phyloP scores from a whole-genome alignment of 148 eudicot genomes.

The Fagopyrum tataricum region DNA sequence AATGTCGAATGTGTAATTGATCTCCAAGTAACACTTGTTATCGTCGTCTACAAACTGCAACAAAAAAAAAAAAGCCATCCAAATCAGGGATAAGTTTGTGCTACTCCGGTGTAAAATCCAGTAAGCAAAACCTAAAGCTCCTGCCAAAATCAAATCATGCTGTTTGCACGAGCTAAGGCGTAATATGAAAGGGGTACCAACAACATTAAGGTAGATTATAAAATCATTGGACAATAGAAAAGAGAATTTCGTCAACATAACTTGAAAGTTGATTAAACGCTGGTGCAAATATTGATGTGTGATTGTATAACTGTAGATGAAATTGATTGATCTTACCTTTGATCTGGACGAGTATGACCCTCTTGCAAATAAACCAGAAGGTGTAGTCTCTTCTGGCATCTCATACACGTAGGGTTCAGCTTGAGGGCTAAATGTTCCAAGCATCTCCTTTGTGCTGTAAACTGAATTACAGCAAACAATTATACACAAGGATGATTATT shows the following conservation, averaged over 20 bases:
- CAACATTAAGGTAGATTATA: no score
- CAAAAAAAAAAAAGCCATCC: not conserved
- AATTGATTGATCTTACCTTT: constrained; percentile 29
- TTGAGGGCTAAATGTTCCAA: constrained; percentile 71
- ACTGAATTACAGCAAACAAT: constrained; percentile 27
- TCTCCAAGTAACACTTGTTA: constrained; percentile 58
- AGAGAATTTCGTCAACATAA: not conserved
- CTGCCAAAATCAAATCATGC: not conserved
- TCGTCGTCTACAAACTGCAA: constrained; percentile 63
- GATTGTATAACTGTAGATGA: not conserved
- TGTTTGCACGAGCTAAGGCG: not conserved
- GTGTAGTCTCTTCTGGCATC: constrained; percentile 60
- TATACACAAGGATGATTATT: not conserved
- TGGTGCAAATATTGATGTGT: not conserved
- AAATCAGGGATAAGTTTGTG: not conserved
- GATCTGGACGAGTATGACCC: constrained; percentile 57
- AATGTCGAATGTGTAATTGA: constrained; percentile 53
- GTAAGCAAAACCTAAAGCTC: not conserved
- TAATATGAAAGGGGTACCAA: no score
- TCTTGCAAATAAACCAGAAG: constrained; percentile 58
- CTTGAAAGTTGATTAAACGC: not conserved
- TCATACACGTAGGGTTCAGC: constrained; percentile 54
- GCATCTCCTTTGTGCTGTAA: constrained; percentile 55
- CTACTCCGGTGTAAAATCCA: not conserved
- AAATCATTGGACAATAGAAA: not conserved